Evolutionary conservation across 805 yeast species (phyloP).

Genomic region (Yamadazyma paraphyllophila): DNA sequence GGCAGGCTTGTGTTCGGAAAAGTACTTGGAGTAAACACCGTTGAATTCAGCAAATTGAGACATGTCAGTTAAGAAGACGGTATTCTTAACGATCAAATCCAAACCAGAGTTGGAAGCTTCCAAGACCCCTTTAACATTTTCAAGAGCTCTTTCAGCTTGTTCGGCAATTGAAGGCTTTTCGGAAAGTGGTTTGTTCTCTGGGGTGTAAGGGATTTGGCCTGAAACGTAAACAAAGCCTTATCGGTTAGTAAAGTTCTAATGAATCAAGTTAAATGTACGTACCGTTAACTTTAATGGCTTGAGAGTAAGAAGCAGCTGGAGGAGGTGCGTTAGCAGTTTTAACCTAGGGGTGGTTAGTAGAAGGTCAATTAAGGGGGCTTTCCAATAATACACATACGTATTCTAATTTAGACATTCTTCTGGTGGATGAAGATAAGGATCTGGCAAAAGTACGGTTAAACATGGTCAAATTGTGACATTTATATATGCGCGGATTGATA

Average conservation of each 20-base stretch:
- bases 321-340: constrained; percentile 83
- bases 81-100: constrained; percentile 83
- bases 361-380: not conserved
- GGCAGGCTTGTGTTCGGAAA: constrained; percentile 82
- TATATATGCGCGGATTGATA: not conserved
- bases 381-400: constrained; percentile 9
- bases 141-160: constrained; percentile 72
- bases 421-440: constrained; percentile 10
- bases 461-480: not conserved
- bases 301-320: constrained; percentile 95
- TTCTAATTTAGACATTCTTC: constrained; percentile 16
- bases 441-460: constrained; percentile 12
- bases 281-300: constrained; percentile 86
- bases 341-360: constrained; percentile 36
- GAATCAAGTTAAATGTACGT: constrained; percentile 17
- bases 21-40: constrained; percentile 76
- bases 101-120: constrained; percentile 83
- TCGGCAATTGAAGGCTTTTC: constrained; percentile 66
- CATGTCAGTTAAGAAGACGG: constrained; percentile 90
- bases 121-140: constrained; percentile 68
- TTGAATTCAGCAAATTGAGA: constrained; percentile 78
- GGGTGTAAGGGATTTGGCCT: constrained; percentile 91
- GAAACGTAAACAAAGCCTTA: constrained; percentile 82
- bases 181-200: constrained; percentile 74
- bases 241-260: constrained; percentile 15